phyloP scores from a whole-genome alignment of 495 filamentous ascomycete genomes.

The Tuber melanosporum region DNA sequence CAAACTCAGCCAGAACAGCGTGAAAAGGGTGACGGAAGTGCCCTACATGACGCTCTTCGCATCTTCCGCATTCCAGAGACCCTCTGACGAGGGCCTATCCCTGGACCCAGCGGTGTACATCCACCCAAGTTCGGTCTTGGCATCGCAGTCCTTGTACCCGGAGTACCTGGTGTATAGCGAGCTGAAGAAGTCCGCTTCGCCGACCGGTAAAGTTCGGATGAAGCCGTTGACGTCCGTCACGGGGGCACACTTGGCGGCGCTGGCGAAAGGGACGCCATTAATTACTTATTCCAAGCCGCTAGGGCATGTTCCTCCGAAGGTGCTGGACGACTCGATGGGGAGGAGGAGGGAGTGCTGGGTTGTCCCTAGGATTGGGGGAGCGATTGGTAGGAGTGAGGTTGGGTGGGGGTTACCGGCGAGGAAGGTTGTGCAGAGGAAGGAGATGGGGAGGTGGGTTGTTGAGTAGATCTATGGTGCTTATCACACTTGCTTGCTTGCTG shows the following conservation, averaged over 20 bases:
- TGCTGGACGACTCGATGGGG: conserved; percentile 45
- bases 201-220: conserved; percentile 67
- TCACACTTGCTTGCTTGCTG: not conserved
- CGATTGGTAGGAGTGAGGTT: conserved; percentile 51
- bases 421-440: conserved; percentile 74
- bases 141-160: conserved; percentile 65
- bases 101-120: conserved; percentile 66
- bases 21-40: conserved; percentile 71
- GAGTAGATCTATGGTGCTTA: conserved; percentile 47
- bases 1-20: conserved; percentile 56
- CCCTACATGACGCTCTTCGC: conserved; percentile 84
- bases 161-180: conserved; percentile 82
- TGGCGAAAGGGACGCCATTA: conserved; percentile 81
- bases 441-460: conserved; percentile 68
- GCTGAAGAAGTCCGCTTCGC: conserved; percentile 59
- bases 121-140: conserved; percentile 74
- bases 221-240: conserved; percentile 74
- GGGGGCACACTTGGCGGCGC: conserved; percentile 64
- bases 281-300: conserved; percentile 83
- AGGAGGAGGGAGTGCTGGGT: conserved; percentile 72
- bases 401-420: conserved; percentile 80
- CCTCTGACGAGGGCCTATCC: not conserved
- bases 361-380: conserved; percentile 64
- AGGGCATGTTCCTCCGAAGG: conserved; percentile 57
- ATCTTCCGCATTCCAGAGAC: conserved; percentile 50